Evolutionary conservation across 495 filamentous ascomycete species (phyloP).

Genomic region (Daldinia decipiens): DNA sequence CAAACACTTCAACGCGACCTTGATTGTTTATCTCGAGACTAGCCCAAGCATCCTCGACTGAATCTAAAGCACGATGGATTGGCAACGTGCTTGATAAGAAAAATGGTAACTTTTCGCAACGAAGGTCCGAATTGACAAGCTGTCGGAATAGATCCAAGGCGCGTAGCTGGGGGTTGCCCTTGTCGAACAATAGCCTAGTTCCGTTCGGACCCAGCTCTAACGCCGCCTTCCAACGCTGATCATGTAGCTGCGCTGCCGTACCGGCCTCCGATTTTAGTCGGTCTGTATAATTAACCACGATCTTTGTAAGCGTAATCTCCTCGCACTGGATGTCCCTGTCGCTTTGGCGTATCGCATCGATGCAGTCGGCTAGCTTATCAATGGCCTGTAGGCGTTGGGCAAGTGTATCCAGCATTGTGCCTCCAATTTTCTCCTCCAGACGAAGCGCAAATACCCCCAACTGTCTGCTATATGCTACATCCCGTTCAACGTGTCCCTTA

Average conservation of each 20-base stretch:
- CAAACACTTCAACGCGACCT: constrained; percentile 54
- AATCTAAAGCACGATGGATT: constrained; percentile 71
- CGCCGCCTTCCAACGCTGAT: constrained; percentile 51
- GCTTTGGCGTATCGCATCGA: constrained; percentile 67
- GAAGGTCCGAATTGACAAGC: constrained; percentile 64
- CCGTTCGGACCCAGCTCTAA: constrained; percentile 48
- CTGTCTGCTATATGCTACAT: constrained; percentile 66
- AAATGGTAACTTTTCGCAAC: constrained; percentile 49
- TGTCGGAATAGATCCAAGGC: constrained; percentile 71
- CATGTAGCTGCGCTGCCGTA: constrained; percentile 34
- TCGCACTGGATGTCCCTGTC: constrained; percentile 61
- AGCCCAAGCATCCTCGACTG: constrained; percentile 60
- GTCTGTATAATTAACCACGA: constrained; percentile 70
- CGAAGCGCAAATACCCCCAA: constrained; percentile 69
- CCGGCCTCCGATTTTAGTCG: constrained; percentile 23
- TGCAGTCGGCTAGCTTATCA: constrained; percentile 70
- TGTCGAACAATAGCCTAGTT: constrained; percentile 66
- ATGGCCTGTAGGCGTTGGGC: constrained; percentile 67
- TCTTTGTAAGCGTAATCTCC: constrained; percentile 66
- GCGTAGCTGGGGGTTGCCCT: constrained; percentile 78
- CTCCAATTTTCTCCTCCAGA: constrained; percentile 66
- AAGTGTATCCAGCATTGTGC: constrained; percentile 63
- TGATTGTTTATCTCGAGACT: constrained; percentile 44
- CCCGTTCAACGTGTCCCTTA: constrained; percentile 62
- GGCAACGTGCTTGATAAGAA: constrained; percentile 70